phyloP scores from a whole-genome alignment of 345 rosid genomes.

The Dipteronia sinensis region DNA sequence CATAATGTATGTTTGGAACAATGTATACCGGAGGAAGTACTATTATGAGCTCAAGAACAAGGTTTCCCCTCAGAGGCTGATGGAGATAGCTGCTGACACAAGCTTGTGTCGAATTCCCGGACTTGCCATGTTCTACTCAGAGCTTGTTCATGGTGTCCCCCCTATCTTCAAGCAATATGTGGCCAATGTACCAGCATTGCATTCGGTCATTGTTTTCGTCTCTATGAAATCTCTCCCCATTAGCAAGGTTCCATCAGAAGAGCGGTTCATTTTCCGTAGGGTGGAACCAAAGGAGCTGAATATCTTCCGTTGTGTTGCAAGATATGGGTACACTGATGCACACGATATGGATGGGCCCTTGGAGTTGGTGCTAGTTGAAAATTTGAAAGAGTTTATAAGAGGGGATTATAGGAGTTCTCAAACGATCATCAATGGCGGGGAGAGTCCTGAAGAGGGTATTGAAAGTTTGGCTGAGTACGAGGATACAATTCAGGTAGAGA shows the following conservation, averaged over 20 bases:
- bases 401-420: slow-evolving; percentile 14
- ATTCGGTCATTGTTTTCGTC: slow-evolving; percentile 45
- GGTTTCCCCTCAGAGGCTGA: slow-evolving; percentile 25
- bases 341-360: slow-evolving; percentile 23
- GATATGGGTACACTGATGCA: slow-evolving; percentile 49
- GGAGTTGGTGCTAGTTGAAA: slow-evolving; percentile 19
- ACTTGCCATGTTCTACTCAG: slow-evolving; percentile 49
- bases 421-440: too few species aligned
- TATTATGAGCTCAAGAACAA: slow-evolving; percentile 47
- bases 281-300: slow-evolving; percentile 32
- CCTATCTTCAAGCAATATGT: slow-evolving; percentile 51
- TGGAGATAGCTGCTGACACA: slow-evolving; percentile 6
- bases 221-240: slow-evolving; percentile 44
- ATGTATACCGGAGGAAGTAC: slow-evolving; percentile 41
- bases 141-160: slow-evolving; percentile 44
- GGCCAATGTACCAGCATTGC: slow-evolving; percentile 33
- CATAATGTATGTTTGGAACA: slow-evolving; percentile 44
- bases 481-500: slow-evolving; percentile 1
- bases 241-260: slow-evolving; percentile 35
- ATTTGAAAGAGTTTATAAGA: slow-evolving; percentile 37
- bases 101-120: slow-evolving; percentile 36
- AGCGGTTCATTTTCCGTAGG: slow-evolving; percentile 42
- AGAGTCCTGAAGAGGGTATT: not conserved
- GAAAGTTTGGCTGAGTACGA: slow-evolving; percentile 3
- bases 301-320: slow-evolving; percentile 43